These are phyloP conservation scores for Cyberlindnera maclurae DNA, from an alignment of 805 yeast species.

Conservation along the genomic window DNA sequence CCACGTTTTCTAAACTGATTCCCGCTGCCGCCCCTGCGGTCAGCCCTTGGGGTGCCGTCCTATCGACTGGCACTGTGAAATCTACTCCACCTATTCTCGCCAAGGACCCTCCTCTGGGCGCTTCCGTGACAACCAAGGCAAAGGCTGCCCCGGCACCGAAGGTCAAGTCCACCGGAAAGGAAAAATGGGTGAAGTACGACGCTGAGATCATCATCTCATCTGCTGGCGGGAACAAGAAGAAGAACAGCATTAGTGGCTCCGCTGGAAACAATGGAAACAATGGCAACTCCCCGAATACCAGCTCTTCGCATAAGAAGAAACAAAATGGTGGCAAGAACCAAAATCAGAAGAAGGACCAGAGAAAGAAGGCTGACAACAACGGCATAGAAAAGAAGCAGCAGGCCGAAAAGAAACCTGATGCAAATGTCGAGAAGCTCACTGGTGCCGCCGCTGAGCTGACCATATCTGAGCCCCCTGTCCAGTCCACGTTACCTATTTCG, in stretches of 20 bases:
- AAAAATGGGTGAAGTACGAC: slow-evolving; percentile 63
- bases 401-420: too few species aligned
- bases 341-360: slow-evolving; percentile 3
- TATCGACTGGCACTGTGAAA: not conserved
- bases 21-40: slow-evolving; percentile 23
- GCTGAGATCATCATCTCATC: slow-evolving; percentile 40
- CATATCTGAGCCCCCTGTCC: too few species aligned
- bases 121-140: slow-evolving; percentile 1
- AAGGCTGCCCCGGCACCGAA: slow-evolving; percentile 7
- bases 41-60: not conserved
- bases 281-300: not conserved
- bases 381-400: not conserved
- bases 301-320: slow-evolving; percentile 1
- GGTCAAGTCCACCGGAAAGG: slow-evolving; percentile 31
- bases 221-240: not conserved
- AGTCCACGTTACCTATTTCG: too few species aligned
- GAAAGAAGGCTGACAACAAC: not conserved
- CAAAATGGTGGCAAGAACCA: slow-evolving; percentile 4
- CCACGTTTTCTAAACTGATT: slow-evolving; percentile 18
- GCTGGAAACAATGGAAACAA: not conserved
- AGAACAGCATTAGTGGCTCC: not conserved
- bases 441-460: too few species aligned
- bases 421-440: too few species aligned
- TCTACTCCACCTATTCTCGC: not conserved
- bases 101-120: not conserved